These are phyloP conservation scores for Ophiostoma sp. DNA, from an alignment of 2,329 filamentous ascomycete genomes.

Conservation along the genomic window DNA sequence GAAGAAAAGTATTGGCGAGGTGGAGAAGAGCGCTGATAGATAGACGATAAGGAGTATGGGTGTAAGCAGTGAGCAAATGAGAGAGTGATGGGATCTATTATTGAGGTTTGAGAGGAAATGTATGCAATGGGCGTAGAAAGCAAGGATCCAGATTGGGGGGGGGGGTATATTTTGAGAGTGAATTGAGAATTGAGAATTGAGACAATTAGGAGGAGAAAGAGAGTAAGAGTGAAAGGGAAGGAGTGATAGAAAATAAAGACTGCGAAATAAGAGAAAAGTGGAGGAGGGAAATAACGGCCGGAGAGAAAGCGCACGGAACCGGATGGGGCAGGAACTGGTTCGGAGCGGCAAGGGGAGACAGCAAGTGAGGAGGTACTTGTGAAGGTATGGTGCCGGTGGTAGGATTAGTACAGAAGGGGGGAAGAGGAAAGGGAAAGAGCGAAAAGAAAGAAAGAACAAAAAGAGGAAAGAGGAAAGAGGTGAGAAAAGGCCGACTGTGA, in stretches of 20 bases:
- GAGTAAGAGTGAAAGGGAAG: neutral
- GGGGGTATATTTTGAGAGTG: neutral
- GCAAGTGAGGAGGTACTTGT: neutral
- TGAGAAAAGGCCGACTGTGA: neutral
- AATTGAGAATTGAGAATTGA: neutral
- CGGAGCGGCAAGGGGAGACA: slow-evolving; percentile 2
- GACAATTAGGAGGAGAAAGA: neutral
- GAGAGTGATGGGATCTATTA: neutral
- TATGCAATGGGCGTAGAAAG: neutral
- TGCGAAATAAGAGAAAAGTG: neutral
- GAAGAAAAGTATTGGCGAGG: slow-evolving; percentile 8
- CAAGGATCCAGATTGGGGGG: too few relatives aligned
- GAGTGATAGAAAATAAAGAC: neutral
- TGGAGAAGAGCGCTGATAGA: neutral
- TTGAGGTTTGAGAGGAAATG: neutral
- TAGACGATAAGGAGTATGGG: neutral
- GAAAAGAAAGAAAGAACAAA: neutral
- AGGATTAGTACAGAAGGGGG: neutral
- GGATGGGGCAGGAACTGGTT: neutral
- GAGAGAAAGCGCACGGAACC: slow-evolving; percentile 4
- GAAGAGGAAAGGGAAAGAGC: neutral
- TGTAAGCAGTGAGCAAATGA: neutral
- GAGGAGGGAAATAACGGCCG: slow-evolving; percentile 15
- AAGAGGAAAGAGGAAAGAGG: neutral
- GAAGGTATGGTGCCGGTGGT: neutral